These are phyloP conservation scores for Talaromyces sp. DNA, from an alignment of 2,329 filamentous ascomycete species.

Conservation along the genomic window DNA sequence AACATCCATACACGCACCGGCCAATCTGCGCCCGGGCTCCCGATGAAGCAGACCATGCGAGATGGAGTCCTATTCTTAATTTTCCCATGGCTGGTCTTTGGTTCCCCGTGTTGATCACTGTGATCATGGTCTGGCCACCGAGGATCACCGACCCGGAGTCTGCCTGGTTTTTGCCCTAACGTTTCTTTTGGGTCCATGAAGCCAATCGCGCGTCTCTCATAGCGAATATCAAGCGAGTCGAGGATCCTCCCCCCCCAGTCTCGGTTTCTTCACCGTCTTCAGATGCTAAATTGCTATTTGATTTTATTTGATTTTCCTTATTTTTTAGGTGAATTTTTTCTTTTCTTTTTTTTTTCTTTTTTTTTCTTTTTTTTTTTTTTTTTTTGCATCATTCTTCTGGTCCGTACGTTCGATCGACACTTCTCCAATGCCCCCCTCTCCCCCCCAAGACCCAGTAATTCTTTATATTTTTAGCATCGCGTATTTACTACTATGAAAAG, in stretches of 20 bases:
- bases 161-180: neutral
- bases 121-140: neutral
- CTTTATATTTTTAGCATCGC: too few species aligned
- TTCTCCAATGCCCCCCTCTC: too few species aligned
- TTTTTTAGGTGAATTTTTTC: too few species aligned
- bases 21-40: neutral
- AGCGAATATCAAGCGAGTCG: neutral
- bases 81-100: neutral
- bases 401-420: too few species aligned
- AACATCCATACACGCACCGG: neutral
- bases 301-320: too few species aligned
- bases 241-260: neutral
- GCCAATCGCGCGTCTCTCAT: neutral
- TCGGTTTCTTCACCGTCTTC: neutral
- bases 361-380: too few species aligned
- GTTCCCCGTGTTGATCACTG: neutral
- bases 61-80: neutral
- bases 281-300: neutral
- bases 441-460: too few species aligned
- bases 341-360: too few species aligned
- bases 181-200: neutral
- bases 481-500: too few species aligned
- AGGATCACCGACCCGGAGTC: neutral
- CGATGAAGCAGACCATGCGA: constrained; percentile 7
- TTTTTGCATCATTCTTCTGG: too few species aligned